These are phyloP conservation scores for Oryza punctata DNA, from an alignment of 176 grass and related monocot genomes.

Conservation along the genomic window DNA sequence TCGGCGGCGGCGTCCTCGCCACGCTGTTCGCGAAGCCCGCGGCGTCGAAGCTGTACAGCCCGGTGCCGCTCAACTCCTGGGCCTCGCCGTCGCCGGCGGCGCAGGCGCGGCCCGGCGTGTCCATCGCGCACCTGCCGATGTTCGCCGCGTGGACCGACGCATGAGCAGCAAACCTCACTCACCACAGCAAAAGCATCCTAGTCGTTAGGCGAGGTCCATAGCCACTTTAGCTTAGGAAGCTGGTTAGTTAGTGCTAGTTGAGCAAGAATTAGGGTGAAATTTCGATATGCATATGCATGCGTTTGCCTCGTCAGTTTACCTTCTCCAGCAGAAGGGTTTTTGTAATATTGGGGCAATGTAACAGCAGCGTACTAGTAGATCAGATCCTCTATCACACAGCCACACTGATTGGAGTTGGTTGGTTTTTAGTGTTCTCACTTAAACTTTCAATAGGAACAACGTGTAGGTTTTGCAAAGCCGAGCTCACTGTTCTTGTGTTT, in stretches of 20 bases:
- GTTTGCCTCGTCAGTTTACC: conserved; percentile 29
- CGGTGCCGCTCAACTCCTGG: conserved; percentile 57
- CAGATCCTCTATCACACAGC: neutral
- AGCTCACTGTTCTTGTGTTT: neutral
- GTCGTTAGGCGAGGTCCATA: neutral
- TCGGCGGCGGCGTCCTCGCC: conserved; percentile 55
- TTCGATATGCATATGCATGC: neutral
- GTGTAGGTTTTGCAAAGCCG: neutral
- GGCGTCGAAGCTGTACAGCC: conserved; percentile 37
- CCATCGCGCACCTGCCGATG: conserved; percentile 77
- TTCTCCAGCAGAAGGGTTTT: conserved; percentile 58
- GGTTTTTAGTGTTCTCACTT: conserved; percentile 29
- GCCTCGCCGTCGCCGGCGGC: conserved; percentile 29
- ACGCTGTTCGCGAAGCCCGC: conserved; percentile 68
- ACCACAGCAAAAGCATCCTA: neutral
- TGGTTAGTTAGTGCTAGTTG: neutral
- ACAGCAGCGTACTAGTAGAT: conserved; percentile 1
- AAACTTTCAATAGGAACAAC: conserved; percentile 3
- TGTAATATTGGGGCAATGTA: conserved; percentile 48
- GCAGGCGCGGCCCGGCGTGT: conserved; percentile 50
- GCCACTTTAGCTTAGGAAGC: neutral
- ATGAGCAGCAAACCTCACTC: conserved; percentile 17
- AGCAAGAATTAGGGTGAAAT: conserved; percentile 9
- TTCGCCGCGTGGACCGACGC: conserved; percentile 87
- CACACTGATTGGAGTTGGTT: conserved; percentile 28